phyloP scores from a whole-genome alignment of 108 stramenopile species.

The Schizochytrium sp. region DNA sequence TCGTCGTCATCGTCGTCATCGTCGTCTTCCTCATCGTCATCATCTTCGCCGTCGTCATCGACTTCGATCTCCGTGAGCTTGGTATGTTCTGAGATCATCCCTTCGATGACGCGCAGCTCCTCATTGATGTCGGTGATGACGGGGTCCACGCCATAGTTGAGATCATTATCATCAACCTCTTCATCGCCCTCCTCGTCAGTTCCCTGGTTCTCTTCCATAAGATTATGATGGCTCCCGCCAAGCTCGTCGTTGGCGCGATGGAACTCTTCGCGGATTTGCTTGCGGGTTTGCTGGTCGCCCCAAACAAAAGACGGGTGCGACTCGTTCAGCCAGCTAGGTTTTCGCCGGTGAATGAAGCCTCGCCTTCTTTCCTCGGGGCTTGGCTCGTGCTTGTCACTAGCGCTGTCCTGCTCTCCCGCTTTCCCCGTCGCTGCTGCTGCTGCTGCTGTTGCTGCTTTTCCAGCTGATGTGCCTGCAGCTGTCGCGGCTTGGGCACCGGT shows the following conservation, averaged over 20 bases:
- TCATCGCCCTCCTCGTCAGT: neutral
- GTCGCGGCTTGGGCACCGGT: neutral
- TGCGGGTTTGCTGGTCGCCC: neutral
- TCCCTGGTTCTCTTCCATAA: neutral
- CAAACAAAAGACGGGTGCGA: neutral
- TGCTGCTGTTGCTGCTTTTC: neutral
- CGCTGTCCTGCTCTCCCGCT: neutral
- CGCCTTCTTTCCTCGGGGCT: neutral
- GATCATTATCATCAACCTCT: neutral
- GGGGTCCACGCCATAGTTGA: neutral
- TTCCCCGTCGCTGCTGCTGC: neutral
- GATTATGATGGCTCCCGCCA: neutral
- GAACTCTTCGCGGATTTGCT: neutral
- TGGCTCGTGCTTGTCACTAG: neutral
- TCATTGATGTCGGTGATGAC: neutral
- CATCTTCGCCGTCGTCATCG: neutral
- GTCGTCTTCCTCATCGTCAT: neutral
- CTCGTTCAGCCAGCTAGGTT: neutral
- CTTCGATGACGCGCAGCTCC: conserved; percentile 6
- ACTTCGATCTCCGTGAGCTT: neutral
- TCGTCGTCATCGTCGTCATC: neutral
- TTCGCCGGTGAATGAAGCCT: neutral
- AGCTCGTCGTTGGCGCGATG: neutral
- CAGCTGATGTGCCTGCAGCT: neutral
- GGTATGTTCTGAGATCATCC: neutral